Conservation (phyloP, 2,329 filamentous ascomycete species). For the Pseudofabraea citricarpa region DNA sequence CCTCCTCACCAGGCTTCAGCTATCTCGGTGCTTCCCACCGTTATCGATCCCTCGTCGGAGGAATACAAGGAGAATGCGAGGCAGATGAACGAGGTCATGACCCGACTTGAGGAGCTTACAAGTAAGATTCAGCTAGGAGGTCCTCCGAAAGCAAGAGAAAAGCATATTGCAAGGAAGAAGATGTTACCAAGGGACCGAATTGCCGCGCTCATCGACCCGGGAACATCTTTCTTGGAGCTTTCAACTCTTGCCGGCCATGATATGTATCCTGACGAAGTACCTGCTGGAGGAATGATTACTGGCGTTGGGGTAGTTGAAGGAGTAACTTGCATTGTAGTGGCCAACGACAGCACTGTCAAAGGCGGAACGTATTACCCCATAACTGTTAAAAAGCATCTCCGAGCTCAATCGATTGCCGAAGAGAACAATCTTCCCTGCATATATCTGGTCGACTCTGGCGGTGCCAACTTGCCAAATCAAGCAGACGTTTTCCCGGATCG, state of each 20-base stretch:
- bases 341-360: constrained; percentile 96
- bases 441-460: constrained; percentile 93
- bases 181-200: constrained; percentile 92
- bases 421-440: constrained; percentile 84
- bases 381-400: constrained; percentile 94
- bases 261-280: constrained; percentile 81
- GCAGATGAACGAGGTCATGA: constrained; percentile 71
- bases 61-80: constrained; percentile 77
- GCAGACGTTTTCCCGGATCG: constrained; percentile 92
- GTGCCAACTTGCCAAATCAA: constrained; percentile 91
- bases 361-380: constrained; percentile 96
- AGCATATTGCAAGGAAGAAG: constrained; percentile 83
- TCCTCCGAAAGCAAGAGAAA: constrained; percentile 74
- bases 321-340: constrained; percentile 87
- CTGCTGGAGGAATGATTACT: constrained; percentile 86
- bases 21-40: constrained; percentile 73
- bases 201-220: constrained; percentile 80
- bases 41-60: constrained; percentile 70
- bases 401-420: constrained; percentile 84
- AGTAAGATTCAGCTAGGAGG: constrained; percentile 71
- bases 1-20: constrained; percentile 76
- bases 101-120: constrained; percentile 65
- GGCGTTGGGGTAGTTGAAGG: constrained; percentile 88
- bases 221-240: constrained; percentile 88
- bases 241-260: constrained; percentile 85